phyloP scores from a whole-genome alignment of 805 yeast species.

The Sugiyamaella americana region DNA sequence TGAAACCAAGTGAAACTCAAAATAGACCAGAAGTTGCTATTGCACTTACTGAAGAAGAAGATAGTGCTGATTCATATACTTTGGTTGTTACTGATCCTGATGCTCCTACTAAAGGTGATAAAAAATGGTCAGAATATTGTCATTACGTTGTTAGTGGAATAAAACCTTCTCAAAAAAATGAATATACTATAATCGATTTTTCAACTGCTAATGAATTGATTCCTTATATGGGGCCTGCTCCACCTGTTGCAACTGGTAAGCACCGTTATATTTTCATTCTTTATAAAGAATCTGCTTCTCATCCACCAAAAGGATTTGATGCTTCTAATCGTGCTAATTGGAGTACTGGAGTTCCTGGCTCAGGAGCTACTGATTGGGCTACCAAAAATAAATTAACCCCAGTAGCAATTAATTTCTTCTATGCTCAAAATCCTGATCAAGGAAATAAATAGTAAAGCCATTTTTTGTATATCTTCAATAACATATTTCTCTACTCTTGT shows the following conservation, averaged over 20 bases:
- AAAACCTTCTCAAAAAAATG: slow-evolving; percentile 24
- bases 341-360: slow-evolving; percentile 81
- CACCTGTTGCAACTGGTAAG: slow-evolving; percentile 80
- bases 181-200: slow-evolving; percentile 19
- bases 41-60: slow-evolving; percentile 46
- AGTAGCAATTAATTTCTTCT: slow-evolving; percentile 75
- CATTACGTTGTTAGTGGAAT: slow-evolving; percentile 56
- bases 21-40: slow-evolving; percentile 59
- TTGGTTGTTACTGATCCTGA: slow-evolving; percentile 87
- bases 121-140: slow-evolving; percentile 82
- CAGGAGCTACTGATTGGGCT: slow-evolving; percentile 74
- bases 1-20: slow-evolving; percentile 62
- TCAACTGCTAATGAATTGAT: slow-evolving; percentile 19
- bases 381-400: slow-evolving; percentile 51
- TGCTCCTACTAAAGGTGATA: slow-evolving; percentile 79
- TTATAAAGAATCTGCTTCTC: slow-evolving; percentile 48
- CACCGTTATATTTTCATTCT: slow-evolving; percentile 81
- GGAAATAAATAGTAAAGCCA: neutral
- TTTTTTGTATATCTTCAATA: too few species aligned
- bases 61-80: slow-evolving; percentile 52
- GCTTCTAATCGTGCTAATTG: slow-evolving; percentile 61
- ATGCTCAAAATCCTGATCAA: slow-evolving; percentile 48
- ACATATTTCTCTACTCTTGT: too few species aligned
- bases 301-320: slow-evolving; percentile 30
- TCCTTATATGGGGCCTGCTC: slow-evolving; percentile 76